Evolutionary conservation across 306 rosid species (phyloP), one percentile per base, ranked within the genome.

Genomic region (Malus fusca): DNA sequence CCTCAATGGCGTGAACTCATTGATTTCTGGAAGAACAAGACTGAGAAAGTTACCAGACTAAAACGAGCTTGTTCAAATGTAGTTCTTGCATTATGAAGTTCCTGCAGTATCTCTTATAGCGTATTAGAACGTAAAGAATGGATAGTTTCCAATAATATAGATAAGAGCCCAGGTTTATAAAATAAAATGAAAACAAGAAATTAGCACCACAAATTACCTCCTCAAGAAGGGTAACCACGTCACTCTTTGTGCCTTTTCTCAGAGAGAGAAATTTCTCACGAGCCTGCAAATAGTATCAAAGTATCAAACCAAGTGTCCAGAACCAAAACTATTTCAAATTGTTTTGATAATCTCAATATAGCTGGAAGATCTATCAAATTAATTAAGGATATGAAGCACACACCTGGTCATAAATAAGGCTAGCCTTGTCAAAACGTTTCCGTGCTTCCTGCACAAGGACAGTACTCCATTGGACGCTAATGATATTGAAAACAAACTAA

Each of bases 341-440:
- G 61, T 69, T 52, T 8, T 5, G 43, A 30, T 62, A 66, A 48
- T 48, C 51, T 26, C 14, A 69, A 46, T 53, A 55, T 64, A 66
- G 25, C 69, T 30, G 52, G 30, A 43, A 40, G 42, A 68, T 46
- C 22, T 40, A 40, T 44, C 12, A 66, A 70, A 52, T 65, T 25
- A 58, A 78, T 40, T 71, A 69, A 75, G 63, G 71, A 82, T n/a
- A 9, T 67, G 17, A 76, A 72, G 48, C 77, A 78, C 64, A 85
- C 75, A 96, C 99, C 98, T 96, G 99, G 77, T 96, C 99, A 80
- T 96, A 96, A 77, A 87, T 83, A 88, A 96, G 97, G 82, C 97
- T 92, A 73, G 98, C 99, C 85, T 90, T 96, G 86, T 96, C 99
- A 82, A 96, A 96, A 72, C 86, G 98, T 72, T 92, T 96, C 56